Evolutionary conservation across 202 grass and related monocot genomes (phyloP), one percentile per base, ranked within the genome.

Genomic region (Hordeum pubiflorum): DNA sequence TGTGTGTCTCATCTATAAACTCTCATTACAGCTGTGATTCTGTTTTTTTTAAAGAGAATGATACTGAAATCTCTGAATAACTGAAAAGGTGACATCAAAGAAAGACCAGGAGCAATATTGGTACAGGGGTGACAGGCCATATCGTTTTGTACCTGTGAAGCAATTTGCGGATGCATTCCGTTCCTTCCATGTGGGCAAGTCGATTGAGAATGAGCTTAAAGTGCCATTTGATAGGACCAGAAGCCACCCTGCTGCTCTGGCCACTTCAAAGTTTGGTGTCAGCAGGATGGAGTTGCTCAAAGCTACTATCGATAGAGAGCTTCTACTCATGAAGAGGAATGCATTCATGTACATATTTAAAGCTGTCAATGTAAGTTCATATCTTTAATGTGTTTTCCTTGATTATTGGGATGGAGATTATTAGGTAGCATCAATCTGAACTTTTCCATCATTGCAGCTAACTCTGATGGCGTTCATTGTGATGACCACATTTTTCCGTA

Each of bases 51-150:
- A 17, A 74, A 79, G 54, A 63, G 48, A 58, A 20, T 39, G 82
- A 9, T 69, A 69, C 75, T 83, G 32, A 81, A 69, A 63, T 74
- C 29, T 67, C 41, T 85, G 77, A 55, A 48, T 54, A 11, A 77
- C 75, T 89, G 27, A 84, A 86, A 64, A 98, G 95, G 95, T 98
- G 71, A 98, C 95, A 38, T 98, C 95, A 39, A 98, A 78, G 82
- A 98, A 98, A 82, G 96, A 98, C 78, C 96, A 98, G 64, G 84
- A 86, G 37, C 96, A 98, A 44, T 98, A 95, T 36, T 98, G 96
- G 96, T 69, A 9, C 69, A 75, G 88, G 40, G 27, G 58, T 52
- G 88, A 95, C 10, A 88, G 75, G 69, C 88, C 88, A 86, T 95
- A 95, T 32, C 58, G 80, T 62, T 98, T 91, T 56, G 85, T 98